Evolutionary conservation across 495 filamentous ascomycete genomes (phyloP).

Genomic region (Geopyxis carbonaria): DNA sequence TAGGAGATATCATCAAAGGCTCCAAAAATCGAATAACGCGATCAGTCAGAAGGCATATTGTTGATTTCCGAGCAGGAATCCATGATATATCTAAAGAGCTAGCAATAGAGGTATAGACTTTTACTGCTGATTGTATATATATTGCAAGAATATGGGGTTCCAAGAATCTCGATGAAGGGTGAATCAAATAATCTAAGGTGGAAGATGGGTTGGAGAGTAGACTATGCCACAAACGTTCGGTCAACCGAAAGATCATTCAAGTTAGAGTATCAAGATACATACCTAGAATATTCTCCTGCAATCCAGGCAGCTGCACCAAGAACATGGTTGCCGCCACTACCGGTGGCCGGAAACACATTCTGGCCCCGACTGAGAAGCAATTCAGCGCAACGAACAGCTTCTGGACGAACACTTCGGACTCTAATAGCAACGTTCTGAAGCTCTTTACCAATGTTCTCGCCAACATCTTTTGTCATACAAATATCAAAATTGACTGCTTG

Average conservation of each 20-base stretch:
- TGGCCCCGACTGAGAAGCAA: slow-evolving; percentile 42
- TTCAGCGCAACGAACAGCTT: slow-evolving; percentile 71
- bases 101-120: slow-evolving; percentile 55
- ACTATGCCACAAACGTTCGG: background rate
- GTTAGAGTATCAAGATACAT: slow-evolving; percentile 19
- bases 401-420: slow-evolving; percentile 57
- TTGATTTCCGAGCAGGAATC: slow-evolving; percentile 48
- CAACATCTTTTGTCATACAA: slow-evolving; percentile 32
- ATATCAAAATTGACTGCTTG: slow-evolving; percentile 20
- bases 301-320: slow-evolving; percentile 66
- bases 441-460: slow-evolving; percentile 62
- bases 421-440: slow-evolving; percentile 82
- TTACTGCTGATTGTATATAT: slow-evolving; percentile 73
- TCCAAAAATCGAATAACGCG: slow-evolving; percentile 70
- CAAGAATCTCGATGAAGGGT: slow-evolving; percentile 43
- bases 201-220: slow-evolving; percentile 43
- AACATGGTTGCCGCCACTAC: slow-evolving; percentile 34
- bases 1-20: slow-evolving; percentile 56
- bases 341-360: slow-evolving; percentile 31
- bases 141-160: slow-evolving; percentile 48
- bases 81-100: slow-evolving; percentile 38
- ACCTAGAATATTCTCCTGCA: slow-evolving; percentile 64
- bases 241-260: background rate
- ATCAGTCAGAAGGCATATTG: slow-evolving; percentile 55
- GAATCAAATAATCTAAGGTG: slow-evolving; percentile 54